Conservation (phyloP, 169 alveolate species). For the Plasmodium vinckei region DNA sequence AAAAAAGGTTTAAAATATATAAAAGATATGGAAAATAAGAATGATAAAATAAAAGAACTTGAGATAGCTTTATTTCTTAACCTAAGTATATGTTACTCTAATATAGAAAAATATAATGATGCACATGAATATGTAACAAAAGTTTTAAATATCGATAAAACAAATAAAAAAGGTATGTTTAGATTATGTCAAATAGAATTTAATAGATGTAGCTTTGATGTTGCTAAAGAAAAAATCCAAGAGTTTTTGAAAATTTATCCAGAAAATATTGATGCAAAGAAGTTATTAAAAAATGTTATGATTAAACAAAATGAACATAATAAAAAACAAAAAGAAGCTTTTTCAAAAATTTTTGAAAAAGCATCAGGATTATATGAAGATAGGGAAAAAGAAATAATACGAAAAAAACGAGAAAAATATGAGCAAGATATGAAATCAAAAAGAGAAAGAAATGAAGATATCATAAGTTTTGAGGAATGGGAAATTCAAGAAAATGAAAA, state of each 20-base stretch:
- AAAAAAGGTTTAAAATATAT: conserved; percentile 42
- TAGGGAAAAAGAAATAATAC: conserved; percentile 83
- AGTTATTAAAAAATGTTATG: conserved; percentile 66
- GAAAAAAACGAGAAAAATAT: conserved; percentile 81
- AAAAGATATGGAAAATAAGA: conserved; percentile 40
- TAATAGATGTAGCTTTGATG: conserved; percentile 75
- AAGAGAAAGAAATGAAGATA: conserved; percentile 72
- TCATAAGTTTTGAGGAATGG: conserved; percentile 75
- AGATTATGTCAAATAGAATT: conserved; percentile 77
- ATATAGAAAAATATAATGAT: conserved; percentile 75
- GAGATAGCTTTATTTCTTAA: conserved; percentile 74
- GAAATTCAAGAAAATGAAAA: conserved; percentile 83
- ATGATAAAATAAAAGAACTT: conserved; percentile 66
- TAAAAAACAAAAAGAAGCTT: conserved; percentile 81
- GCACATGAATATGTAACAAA: conserved; percentile 77
- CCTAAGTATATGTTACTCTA: conserved; percentile 77
- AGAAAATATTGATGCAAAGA: conserved; percentile 77
- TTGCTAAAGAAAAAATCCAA: conserved; percentile 78
- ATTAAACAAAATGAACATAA: conserved; percentile 77
- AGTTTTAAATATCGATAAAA: conserved; percentile 74
- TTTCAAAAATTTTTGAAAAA: conserved; percentile 86
- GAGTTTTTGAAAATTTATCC: conserved; percentile 79
- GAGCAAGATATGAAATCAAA: conserved; percentile 79
- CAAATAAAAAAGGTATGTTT: conserved; percentile 75
- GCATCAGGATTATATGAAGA: conserved; percentile 88